Base-by-base conservation (phyloP, 2,329 filamentous ascomycete species). In the Phaeosphaeriaceae sp. region DNA sequence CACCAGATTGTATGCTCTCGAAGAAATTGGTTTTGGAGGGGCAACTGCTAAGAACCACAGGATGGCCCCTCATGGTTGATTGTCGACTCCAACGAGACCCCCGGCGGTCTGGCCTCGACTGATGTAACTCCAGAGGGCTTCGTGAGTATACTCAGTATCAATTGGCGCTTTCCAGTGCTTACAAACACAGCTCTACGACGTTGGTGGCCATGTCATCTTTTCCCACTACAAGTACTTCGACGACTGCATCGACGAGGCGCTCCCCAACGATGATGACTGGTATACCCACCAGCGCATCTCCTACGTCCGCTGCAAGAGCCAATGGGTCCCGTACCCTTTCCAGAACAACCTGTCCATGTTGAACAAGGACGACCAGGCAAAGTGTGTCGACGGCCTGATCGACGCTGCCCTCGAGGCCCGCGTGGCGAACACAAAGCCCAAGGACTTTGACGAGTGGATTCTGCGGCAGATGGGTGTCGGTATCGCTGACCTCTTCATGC, bases 151-250 rank as follows among this genome's bases (percentile, higher is more conserved):
- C 46, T 42, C 45, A 19, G 40, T 46, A 25, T 51, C 63, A 60
- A 59, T 57, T 56, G 54, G 20, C 25, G 49, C 33, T 41, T n/a
- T 17, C 51, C 40, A 24, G 7, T 27, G 33, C 73, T 76, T 57
- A 76, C 61, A 17, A 10, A 6, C 48, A n/a, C 61, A 76, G 94
- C 88, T 99, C 73, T 99, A 97, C 87, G 95, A 99, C 82, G 95
- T 99, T 72, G 93, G 93, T 78, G 93, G 93, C 72, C 93, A 97
- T 82, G 93, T 97, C 82, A 97, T 97, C 83, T 97, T 97, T 87
- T 97, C 93, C 72, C 93, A 97, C 88, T 99, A 99, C 90, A 97
- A 97, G 85, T 99, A 99, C 88, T 99, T 99, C 80, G 95, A 99
- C 83, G 95, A 99, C 85, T 96, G 92, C 84, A 90, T 99, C 78